phyloP scores from a whole-genome alignment of 345 rosid genomes.

The Hirschfeldia incana region DNA sequence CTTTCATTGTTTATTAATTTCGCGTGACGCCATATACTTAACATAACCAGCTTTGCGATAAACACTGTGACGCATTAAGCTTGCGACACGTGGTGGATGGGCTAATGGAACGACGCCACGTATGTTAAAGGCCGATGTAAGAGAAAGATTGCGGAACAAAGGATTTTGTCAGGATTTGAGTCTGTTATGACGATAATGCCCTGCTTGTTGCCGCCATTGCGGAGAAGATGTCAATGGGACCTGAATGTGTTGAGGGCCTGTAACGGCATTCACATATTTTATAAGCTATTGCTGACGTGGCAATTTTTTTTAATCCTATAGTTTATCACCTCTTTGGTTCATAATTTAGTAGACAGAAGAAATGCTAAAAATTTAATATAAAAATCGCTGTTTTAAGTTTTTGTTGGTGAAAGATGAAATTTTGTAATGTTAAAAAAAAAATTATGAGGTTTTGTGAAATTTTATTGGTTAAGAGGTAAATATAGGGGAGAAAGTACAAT shows the following conservation, averaged over 20 bases:
- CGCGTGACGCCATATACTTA: background rate
- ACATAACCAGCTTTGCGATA: background rate
- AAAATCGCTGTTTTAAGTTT: background rate
- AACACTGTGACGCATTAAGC: background rate
- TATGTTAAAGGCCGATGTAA: slow-evolving; percentile 22
- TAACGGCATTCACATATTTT: slow-evolving; percentile 4
- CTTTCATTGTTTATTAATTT: slow-evolving; percentile 25
- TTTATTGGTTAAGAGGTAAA: no score
- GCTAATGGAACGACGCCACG: background rate
- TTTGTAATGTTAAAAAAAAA: no score
- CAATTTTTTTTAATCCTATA: background rate
- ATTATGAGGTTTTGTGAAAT: no score
- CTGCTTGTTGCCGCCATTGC: slow-evolving; percentile 20
- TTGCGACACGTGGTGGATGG: background rate
- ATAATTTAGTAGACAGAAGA: background rate
- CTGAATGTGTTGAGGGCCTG: slow-evolving; percentile 1
- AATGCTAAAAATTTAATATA: background rate
- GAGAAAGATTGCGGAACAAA: background rate
- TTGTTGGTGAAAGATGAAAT: background rate
- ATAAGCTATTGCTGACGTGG: background rate
- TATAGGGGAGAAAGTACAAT: no score
- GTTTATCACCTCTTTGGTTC: background rate
- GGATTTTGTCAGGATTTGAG: slow-evolving; percentile 20
- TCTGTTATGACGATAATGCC: background rate
- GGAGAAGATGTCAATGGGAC: background rate